phyloP scores from a whole-genome alignment of 2,329 filamentous ascomycete genomes.

The Decorospora gaudefroyi region DNA sequence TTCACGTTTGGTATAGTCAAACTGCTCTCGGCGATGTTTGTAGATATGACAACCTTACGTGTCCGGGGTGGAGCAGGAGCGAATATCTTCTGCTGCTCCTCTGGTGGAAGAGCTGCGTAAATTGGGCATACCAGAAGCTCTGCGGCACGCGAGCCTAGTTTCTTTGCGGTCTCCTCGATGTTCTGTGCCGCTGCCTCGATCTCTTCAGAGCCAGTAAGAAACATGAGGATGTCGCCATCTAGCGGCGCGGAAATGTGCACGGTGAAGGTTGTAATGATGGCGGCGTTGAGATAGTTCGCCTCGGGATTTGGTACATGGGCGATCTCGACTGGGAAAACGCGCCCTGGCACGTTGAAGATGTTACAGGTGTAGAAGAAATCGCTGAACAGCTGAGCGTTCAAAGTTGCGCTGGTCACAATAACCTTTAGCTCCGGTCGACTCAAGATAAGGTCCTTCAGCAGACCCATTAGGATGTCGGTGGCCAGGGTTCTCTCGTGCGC shows the following conservation, averaged over 20 bases:
- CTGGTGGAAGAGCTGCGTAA: slow-evolving; percentile 89
- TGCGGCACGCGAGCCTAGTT: slow-evolving; percentile 80
- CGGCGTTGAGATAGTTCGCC: slow-evolving; percentile 88
- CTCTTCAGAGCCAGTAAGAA: slow-evolving; percentile 94
- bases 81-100: slow-evolving; percentile 91
- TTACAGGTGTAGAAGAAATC: slow-evolving; percentile 90
- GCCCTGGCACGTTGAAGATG: slow-evolving; percentile 90
- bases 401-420: slow-evolving; percentile 90
- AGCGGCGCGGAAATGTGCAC: slow-evolving; percentile 79
- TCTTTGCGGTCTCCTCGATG: slow-evolving; percentile 81
- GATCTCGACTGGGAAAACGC: slow-evolving; percentile 1
- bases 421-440: slow-evolving; percentile 84
- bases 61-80: slow-evolving; percentile 84
- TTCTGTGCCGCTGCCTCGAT: slow-evolving; percentile 87
- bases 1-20: slow-evolving; percentile 95
- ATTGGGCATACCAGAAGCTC: slow-evolving; percentile 92
- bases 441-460: slow-evolving; percentile 88
- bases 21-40: slow-evolving; percentile 96
- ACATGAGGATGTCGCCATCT: slow-evolving; percentile 85
- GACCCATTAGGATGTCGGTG: slow-evolving; percentile 84
- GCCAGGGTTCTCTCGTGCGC: slow-evolving; percentile 92
- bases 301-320: slow-evolving; percentile 67
- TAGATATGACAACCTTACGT: slow-evolving; percentile 89
- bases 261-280: slow-evolving; percentile 91
- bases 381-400: slow-evolving; percentile 91